Base-by-base conservation (phyloP, 2,329 filamentous ascomycete genomes). In the Tolypocladium endophyticum region DNA sequence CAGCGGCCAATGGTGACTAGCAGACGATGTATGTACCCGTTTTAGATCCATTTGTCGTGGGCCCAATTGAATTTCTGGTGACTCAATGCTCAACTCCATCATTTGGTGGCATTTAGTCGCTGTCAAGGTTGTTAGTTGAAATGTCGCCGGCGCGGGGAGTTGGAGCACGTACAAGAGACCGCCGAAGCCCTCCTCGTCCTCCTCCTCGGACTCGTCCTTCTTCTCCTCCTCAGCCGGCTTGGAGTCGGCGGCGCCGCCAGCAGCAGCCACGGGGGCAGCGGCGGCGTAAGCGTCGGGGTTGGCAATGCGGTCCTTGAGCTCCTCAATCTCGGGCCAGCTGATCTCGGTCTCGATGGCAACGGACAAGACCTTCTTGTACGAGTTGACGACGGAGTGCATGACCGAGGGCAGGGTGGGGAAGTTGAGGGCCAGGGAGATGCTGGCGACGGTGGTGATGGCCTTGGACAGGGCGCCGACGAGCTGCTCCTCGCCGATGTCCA, bases 251-350 rank as follows among this genome's bases (percentile, higher is more conserved):
- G 77, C 79, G 62, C 77, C 74, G 58, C 78, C 78, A 61, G 79
- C 80, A 61, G 80, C 81, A 60, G 87, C 88, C 65, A 75, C 85
- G 61, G 93, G 91, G 67, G 88, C 91, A 67, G 92, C 82, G 56
- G 90, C 76, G 66, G 93, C 94, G 77, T 97, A 99, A 59, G 91
- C 91, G 59, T 99, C 94, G 69, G 95, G 95, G 87, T 99, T 97
- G 81, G 91, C 91, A 73, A 99, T 97, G 77, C 94, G 92, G 82
- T 99, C 94, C 89, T 99, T 99, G 82, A 99, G 89, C 81, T 96
- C 85, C 73, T 95, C 87, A 73, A 99, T 96, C 79, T 90, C 91
- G 71, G 92, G 87, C 93, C 94, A 99, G 79, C 86, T 88, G 84
- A 88, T 88, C 68, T 96, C 92, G 70, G 90, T 97, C 79, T 87